These are phyloP conservation scores for Oenanthe sinensis DNA, from an alignment of 129 eudicot genomes.

Conservation along the genomic window DNA sequence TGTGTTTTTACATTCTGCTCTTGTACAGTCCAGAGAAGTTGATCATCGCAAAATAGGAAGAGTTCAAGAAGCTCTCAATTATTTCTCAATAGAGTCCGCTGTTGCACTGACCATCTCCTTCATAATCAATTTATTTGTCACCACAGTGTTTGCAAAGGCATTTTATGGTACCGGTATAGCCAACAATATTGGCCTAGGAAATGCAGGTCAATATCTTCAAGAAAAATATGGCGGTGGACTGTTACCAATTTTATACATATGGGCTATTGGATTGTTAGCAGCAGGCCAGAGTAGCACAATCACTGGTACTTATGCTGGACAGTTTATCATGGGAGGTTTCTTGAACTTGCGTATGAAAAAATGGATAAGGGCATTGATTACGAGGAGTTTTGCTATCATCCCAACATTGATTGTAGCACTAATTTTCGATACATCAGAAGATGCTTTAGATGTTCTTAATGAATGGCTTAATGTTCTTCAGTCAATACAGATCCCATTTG, in stretches of 20 bases:
- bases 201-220: constrained; percentile 77
- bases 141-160: constrained; percentile 89
- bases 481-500: constrained; percentile 84
- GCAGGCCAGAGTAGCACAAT: constrained; percentile 99
- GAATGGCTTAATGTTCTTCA: constrained; percentile 95
- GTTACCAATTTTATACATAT: constrained; percentile 78
- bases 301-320: constrained; percentile 94
- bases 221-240: constrained; percentile 81
- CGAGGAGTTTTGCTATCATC: constrained; percentile 82
- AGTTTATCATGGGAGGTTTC: constrained; percentile 94
- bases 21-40: constrained; percentile 82
- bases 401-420: constrained; percentile 88
- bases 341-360: constrained; percentile 68
- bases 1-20: constrained; percentile 89
- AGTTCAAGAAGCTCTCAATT: constrained; percentile 74
- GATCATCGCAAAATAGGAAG: constrained; percentile 62
- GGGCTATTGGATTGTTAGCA: constrained; percentile 89
- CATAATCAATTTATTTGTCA: constrained; percentile 68
- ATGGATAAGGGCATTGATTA: constrained; percentile 83
- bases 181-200: constrained; percentile 63
- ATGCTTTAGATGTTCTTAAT: constrained; percentile 60
- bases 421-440: constrained; percentile 66
- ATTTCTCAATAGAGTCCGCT: constrained; percentile 81
- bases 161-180: constrained; percentile 80
- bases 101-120: constrained; percentile 67